A percentile compares a stretch with the other conserved stretches of the same genome.
Conservation (phyloP, 768 basidiomycete species). For the Lentinula lateritia region DNA sequence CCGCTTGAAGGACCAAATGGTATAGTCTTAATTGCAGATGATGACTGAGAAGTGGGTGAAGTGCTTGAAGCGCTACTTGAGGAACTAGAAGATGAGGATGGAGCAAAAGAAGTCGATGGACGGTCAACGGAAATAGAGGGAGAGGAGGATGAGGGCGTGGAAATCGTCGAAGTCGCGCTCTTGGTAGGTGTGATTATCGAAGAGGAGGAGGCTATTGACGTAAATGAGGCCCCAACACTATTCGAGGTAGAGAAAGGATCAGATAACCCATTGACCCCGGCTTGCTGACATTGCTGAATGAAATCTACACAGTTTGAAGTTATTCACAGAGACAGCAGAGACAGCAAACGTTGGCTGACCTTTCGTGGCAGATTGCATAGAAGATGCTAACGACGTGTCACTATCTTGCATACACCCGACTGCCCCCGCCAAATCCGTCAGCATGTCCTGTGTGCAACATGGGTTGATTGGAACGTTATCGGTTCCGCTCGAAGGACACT, state of each 20-base stretch:
- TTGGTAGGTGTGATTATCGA: background rate
- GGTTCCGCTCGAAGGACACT: background rate
- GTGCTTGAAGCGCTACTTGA: background rate
- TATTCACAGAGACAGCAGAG: no score
- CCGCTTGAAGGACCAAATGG: background rate
- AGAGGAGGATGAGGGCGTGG: background rate
- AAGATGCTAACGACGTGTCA: background rate
- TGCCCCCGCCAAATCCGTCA: background rate
- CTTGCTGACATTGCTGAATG: background rate
- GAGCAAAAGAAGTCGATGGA: background rate
- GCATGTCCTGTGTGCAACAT: constrained; percentile 1
- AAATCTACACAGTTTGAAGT: background rate
- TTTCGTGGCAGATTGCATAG: background rate
- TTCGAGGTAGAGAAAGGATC: background rate
- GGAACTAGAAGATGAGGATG: background rate
- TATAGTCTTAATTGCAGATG: background rate
- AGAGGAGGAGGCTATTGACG: background rate
- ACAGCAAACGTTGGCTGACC: background rate
- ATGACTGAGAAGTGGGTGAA: background rate
- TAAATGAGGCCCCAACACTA: background rate
- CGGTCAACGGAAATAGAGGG: background rate
- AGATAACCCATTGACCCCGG: background rate
- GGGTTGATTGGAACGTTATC: background rate
- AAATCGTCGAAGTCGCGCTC: background rate
- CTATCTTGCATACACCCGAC: background rate